Evolutionary conservation across 345 rosid genomes (phyloP), one percentile per base, ranked within the genome.

Genomic region (Populus simonii): DNA sequence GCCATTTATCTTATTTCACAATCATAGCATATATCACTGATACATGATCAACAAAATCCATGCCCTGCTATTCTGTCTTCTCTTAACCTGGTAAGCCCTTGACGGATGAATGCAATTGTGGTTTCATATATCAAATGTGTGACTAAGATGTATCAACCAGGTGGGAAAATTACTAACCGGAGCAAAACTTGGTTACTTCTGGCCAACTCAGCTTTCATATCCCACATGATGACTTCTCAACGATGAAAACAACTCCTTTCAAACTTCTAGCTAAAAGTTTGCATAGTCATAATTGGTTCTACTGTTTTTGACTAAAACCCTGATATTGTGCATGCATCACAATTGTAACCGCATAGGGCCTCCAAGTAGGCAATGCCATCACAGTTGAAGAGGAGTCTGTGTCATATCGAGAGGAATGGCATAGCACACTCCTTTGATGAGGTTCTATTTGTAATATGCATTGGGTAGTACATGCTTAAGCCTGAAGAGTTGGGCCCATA

Each of bases 301-400:
- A 80, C 74, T 78, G 77, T 68, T 72, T 72, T 61, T 78, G 75
- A 76, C 79, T 65, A 70, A 77, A 67, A 76, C 75, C 76, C 49
- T 45, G 80, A 80, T 75, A 47, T 51, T 68, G 80, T 25, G 76
- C 70, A 35, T 83, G 80, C 79, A 81, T 72, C 55, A 57, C 25
- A 8, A 43, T 41, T 27, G 76, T 51, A 67, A 35, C 69, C 67
- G 68, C 62, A 73, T 25, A 72, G 51, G 74, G 76, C 66, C 83
- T 78, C 11, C 73, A 81, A 73, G 63, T 78, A 33, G 82, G 77
- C 33, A 74, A 79, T 83, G 85, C 81, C 73, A 49, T 80, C 81
- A 61, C 69, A 57, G 73, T 79, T 72, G 86, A 85, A 65, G 81
- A 47, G 71, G 81, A 72, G 78, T 73, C 81, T 79, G 43, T 38